Conservation (phyloP, 2,329 filamentous ascomycete species). For the Aspergillus pseudotamarii region DNA sequence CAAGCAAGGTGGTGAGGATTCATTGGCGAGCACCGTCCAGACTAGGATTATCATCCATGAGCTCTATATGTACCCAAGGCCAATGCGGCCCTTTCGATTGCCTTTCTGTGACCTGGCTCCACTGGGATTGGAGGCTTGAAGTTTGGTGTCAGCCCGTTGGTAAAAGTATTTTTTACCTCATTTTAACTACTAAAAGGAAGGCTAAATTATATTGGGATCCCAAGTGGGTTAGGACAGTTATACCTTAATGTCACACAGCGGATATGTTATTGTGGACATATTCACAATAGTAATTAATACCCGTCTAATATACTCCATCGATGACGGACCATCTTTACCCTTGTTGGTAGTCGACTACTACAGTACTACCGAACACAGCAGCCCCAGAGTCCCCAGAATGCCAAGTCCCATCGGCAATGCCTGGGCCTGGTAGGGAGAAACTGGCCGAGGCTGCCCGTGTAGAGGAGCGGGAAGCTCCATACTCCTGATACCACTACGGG, state of each 20-base stretch:
- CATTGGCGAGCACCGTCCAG: neutral
- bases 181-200: neutral
- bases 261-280: neutral
- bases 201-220: neutral
- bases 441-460: neutral
- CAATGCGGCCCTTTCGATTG: neutral
- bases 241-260: neutral
- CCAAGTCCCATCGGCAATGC: slow-evolving; percentile 15
- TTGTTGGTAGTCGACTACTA: neutral
- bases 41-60: neutral
- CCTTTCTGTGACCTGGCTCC: neutral
- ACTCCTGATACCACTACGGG: neutral
- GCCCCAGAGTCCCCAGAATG: slow-evolving; percentile 2
- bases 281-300: neutral
- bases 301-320: neutral
- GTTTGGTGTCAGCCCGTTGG: neutral
- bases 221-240: neutral
- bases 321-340: no score
- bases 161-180: neutral
- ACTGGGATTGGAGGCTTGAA: neutral
- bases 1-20: neutral
- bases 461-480: neutral
- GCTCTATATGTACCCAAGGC: neutral
- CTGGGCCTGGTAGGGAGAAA: slow-evolving; percentile 5
- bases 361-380: neutral